phyloP scores from a whole-genome alignment of 2,329 filamentous ascomycete species.

The Whalleya microplaca region DNA sequence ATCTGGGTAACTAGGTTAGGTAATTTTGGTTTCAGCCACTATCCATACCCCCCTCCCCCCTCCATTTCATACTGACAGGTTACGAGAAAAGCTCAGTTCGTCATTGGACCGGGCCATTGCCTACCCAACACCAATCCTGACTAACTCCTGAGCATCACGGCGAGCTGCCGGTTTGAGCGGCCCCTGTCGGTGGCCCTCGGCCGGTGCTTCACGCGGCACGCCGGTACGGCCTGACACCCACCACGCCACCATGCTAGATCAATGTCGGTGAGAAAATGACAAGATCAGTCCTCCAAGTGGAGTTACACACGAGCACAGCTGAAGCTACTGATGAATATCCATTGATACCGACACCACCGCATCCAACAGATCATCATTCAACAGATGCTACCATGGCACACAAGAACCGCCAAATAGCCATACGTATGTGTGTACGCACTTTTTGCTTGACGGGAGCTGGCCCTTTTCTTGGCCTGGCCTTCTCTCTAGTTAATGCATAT shows the following conservation, averaged over 20 bases:
- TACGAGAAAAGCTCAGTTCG: background rate
- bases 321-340: conserved; percentile 6
- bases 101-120: background rate
- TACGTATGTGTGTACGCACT: background rate
- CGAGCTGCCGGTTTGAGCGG: conserved; percentile 29
- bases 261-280: conserved; percentile 17
- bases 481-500: background rate
- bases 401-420: background rate
- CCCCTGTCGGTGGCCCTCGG: conserved; percentile 24
- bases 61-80: background rate
- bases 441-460: too few species aligned
- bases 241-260: conserved; percentile 10
- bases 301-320: conserved; percentile 6
- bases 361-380: conserved; percentile 11
- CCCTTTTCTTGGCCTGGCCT: background rate
- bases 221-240: conserved; percentile 24
- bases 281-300: conserved; percentile 16
- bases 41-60: conserved; percentile 3
- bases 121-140: conserved; percentile 2
- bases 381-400: background rate
- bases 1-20: conserved; percentile 13
- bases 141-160: conserved; percentile 10
- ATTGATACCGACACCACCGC: conserved; percentile 9
- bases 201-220: conserved; percentile 22
- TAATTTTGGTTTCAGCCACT: conserved; percentile 11